Percentiles rank a stretch among this genome's conserved stretches.
These are phyloP conservation scores for Trifolium subterraneum DNA, from an alignment of 306 rosid genomes.

Conservation along the genomic window DNA sequence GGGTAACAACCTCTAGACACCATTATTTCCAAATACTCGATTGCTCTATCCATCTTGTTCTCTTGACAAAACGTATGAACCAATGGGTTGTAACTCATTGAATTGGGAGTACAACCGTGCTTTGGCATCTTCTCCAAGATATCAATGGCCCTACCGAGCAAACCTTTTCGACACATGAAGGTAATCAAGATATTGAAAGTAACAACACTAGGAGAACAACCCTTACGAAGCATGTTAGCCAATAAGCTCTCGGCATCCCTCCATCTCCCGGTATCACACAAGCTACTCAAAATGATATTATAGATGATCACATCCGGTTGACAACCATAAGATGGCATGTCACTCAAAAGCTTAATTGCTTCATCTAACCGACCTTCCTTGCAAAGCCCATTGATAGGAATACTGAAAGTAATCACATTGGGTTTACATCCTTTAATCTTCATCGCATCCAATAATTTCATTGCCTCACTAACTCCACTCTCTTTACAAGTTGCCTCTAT, in stretches of 20 bases:
- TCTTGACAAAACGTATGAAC: slow-evolving; percentile 94
- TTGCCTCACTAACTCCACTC: slow-evolving; percentile 83
- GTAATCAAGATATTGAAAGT: slow-evolving; percentile 96
- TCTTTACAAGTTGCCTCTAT: slow-evolving; percentile 94
- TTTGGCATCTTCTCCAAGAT: slow-evolving; percentile 90
- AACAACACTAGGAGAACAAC: slow-evolving; percentile 93
- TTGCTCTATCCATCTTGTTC: slow-evolving; percentile 85
- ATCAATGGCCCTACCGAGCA: slow-evolving; percentile 86
- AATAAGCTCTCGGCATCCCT: slow-evolving; percentile 86
- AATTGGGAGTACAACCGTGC: slow-evolving; percentile 91
- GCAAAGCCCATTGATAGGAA: slow-evolving; percentile 91
- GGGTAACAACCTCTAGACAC: slow-evolving; percentile 94
- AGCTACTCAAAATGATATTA: slow-evolving; percentile 81
- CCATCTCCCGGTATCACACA: slow-evolving; percentile 95
- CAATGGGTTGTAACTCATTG: slow-evolving; percentile 92
- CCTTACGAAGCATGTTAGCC: slow-evolving; percentile 80
- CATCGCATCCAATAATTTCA: slow-evolving; percentile 93
- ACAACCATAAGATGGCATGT: slow-evolving; percentile 71
- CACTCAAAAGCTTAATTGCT: slow-evolving; percentile 70
- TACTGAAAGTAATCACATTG: slow-evolving; percentile 88
- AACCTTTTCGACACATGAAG: slow-evolving; percentile 83
- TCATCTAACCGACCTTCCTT: slow-evolving; percentile 88
- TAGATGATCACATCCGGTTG: slow-evolving; percentile 82
- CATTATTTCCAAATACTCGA: slow-evolving; percentile 86
- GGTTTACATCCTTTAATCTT: slow-evolving; percentile 84